Evolutionary conservation across 768 basidiomycete genomes (phyloP).

Genomic region (Mycena rebaudengoi): DNA sequence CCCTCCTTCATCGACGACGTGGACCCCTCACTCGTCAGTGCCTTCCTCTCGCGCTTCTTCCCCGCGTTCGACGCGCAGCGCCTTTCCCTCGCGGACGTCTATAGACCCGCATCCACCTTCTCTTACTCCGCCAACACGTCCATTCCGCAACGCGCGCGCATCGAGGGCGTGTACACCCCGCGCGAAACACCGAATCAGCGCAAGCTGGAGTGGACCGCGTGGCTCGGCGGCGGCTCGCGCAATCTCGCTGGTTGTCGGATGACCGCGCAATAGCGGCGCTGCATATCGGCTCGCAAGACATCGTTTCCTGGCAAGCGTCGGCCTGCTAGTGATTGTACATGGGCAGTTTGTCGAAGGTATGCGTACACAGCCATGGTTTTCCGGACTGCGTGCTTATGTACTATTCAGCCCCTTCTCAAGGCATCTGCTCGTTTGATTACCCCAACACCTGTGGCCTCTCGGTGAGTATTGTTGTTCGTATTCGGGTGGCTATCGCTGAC

Average conservation of each 20-base stretch:
- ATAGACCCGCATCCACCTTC: conserved; percentile 89
- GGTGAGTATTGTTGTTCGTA: conserved; percentile 65
- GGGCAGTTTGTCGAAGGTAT: conserved; percentile 90
- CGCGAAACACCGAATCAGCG: conserved; percentile 82
- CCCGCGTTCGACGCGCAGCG: conserved; percentile 84
- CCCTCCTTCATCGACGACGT: conserved; percentile 81
- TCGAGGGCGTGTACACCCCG: conserved; percentile 71
- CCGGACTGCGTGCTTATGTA: not conserved
- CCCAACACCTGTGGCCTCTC: conserved; percentile 81
- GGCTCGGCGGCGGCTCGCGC: conserved; percentile 77
- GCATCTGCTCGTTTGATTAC: conserved; percentile 92
- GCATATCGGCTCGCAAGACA: conserved; percentile 74
- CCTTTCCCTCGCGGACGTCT: conserved; percentile 70
- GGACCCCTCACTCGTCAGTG: conserved; percentile 70
- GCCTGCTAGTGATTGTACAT: conserved; percentile 52
- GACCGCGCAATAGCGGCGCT: conserved; percentile 72
- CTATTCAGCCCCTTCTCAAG: conserved; percentile 69
- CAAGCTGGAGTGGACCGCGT: conserved; percentile 80
- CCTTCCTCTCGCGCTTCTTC: conserved; percentile 88
- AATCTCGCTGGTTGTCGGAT: conserved; percentile 75
- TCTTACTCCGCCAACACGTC: conserved; percentile 88
- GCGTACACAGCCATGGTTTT: conserved; percentile 35
- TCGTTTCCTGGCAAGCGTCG: conserved; percentile 63
- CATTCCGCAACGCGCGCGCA: conserved; percentile 80
- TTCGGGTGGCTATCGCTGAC: conserved; percentile 23